These are phyloP conservation scores for Arxiozyma slooffiae DNA, from an alignment of 1,139 yeast genomes.

Conservation along the genomic window DNA sequence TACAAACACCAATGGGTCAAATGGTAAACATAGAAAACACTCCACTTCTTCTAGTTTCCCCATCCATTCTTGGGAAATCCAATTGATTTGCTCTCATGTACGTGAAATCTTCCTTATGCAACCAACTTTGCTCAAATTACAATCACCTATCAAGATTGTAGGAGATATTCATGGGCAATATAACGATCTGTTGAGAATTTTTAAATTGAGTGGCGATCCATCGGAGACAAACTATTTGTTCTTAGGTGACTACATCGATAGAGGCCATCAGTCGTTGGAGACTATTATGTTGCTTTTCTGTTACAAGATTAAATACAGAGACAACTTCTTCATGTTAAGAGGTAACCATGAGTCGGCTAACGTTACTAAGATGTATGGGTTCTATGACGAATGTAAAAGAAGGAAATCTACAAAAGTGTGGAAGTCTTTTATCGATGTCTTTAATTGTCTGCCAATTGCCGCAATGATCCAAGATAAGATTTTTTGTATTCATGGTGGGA, in stretches of 20 bases:
- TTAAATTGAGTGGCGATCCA: slow-evolving; percentile 72
- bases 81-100: slow-evolving; percentile 55
- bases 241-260: slow-evolving; percentile 78
- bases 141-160: slow-evolving; percentile 79
- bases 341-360: slow-evolving; percentile 84
- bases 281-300: slow-evolving; percentile 63
- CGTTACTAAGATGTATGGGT: slow-evolving; percentile 77
- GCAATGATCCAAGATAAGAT: slow-evolving; percentile 79
- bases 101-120: slow-evolving; percentile 64
- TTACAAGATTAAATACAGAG: slow-evolving; percentile 72
- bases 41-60: slow-evolving; percentile 23
- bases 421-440: slow-evolving; percentile 72
- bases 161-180: slow-evolving; percentile 87
- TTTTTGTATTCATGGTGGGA: slow-evolving; percentile 84
- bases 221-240: slow-evolving; percentile 70
- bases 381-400: slow-evolving; percentile 81
- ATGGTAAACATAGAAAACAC: not conserved
- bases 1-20: not conserved
- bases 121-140: slow-evolving; percentile 64
- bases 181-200: slow-evolving; percentile 61
- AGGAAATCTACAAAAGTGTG: slow-evolving; percentile 58
- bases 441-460: slow-evolving; percentile 77
- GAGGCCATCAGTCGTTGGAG: slow-evolving; percentile 77
- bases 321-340: slow-evolving; percentile 70
- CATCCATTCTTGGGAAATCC: slow-evolving; percentile 45